phyloP scores from a whole-genome alignment of 129 eudicot species.

The Flaveria ramosissima region DNA sequence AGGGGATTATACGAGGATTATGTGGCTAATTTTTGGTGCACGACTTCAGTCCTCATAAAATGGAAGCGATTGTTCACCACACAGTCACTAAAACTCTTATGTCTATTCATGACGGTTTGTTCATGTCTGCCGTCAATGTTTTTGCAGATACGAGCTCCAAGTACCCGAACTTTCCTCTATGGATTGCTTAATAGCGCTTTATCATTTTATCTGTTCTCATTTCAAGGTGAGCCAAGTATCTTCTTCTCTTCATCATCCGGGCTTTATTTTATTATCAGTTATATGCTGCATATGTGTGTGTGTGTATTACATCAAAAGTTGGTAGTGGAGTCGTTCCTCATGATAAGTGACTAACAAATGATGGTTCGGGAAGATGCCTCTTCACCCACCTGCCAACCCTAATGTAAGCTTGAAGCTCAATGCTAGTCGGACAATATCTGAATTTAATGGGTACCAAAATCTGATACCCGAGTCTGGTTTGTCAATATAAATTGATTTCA shows the following conservation, averaged over 20 bases:
- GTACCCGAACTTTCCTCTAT: constrained; percentile 59
- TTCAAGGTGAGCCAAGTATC: constrained; percentile 63
- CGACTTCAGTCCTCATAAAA: constrained; percentile 71
- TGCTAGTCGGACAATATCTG: no score
- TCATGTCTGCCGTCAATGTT: constrained; percentile 81
- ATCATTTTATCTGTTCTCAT: constrained; percentile 85
- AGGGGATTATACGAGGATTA: constrained; percentile 97
- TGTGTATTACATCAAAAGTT: no score
- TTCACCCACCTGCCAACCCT: no score
- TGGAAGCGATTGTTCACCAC: constrained; percentile 83
- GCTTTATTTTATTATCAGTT: background rate
- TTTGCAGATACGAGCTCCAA: constrained; percentile 69
- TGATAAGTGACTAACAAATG: no score
- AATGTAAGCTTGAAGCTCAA: no score
- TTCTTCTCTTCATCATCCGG: background rate
- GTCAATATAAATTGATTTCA: no score
- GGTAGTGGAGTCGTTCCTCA: no score
- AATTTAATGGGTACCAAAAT: no score
- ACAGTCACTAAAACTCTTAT: constrained; percentile 58
- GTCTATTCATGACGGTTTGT: constrained; percentile 71
- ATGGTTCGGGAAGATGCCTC: no score
- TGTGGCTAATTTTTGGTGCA: constrained; percentile 97
- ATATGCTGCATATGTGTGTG: background rate
- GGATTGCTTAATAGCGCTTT: constrained; percentile 70
- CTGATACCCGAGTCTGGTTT: no score